Evolutionary conservation across 805 yeast species (phyloP).

Genomic region (Ogataea neopini): DNA sequence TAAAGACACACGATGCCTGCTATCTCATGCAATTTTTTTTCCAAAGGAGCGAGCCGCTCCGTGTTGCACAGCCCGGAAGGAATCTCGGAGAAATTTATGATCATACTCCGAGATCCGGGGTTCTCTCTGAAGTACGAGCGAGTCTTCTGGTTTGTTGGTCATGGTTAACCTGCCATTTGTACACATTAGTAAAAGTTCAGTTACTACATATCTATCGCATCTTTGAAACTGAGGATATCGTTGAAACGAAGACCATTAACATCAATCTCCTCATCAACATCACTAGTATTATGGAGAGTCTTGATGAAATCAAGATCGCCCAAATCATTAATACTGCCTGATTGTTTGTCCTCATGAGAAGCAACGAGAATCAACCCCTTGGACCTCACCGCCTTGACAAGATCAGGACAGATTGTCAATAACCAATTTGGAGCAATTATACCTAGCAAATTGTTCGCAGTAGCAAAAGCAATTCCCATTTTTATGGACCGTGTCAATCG

Average conservation of each 20-base stretch:
- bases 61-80: background rate
- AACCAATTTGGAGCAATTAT: constrained; percentile 73
- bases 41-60: constrained; percentile 3
- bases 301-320: constrained; percentile 10
- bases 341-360: constrained; percentile 24
- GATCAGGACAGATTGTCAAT: constrained; percentile 69
- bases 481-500: constrained; percentile 66
- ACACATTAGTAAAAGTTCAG: too few species aligned
- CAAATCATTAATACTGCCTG: background rate
- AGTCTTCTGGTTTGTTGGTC: too few species aligned
- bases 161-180: too few species aligned
- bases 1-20: too few species aligned
- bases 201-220: constrained; percentile 43
- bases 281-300: constrained; percentile 21
- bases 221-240: constrained; percentile 66
- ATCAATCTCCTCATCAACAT: constrained; percentile 39
- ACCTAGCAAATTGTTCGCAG: constrained; percentile 82
- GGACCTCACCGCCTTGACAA: constrained; percentile 72
- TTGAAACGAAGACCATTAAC: constrained; percentile 67
- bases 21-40: background rate
- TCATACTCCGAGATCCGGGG: constrained; percentile 1
- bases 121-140: background rate
- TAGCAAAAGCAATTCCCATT: constrained; percentile 80
- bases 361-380: constrained; percentile 83
- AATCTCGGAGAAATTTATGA: constrained; percentile 1